Base-by-base conservation (phyloP, 228 moss, liverwort and hornwort species). In the Sphagnum fallax region DNA sequence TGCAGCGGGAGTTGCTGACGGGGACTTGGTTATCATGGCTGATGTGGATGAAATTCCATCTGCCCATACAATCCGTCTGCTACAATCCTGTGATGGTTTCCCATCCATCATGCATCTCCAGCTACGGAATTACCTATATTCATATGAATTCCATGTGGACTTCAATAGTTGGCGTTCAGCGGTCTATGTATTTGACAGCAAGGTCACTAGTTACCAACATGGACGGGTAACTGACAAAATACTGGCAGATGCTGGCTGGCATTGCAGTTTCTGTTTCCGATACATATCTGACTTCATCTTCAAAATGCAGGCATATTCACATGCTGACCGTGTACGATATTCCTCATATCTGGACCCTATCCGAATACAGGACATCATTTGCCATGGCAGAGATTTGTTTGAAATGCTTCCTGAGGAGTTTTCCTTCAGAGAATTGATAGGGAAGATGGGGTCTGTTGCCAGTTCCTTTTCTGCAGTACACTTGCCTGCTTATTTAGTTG, bases 21-120 rank as follows among this genome's bases (percentile, higher is more conserved):
- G 91, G 6, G 94, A 94, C 76, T 72, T 94, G 6, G 79, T 94
- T 6, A 83, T 91, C 47, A 89, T 90, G 51, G 82, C 89, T 1
- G 94, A 94, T 64, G 86, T 75, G 0, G 91, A 94, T 61, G 94
- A 94, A 71, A 81, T 94, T 52, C 91, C 94, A 4, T 88, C 86
- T 15, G 89, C 74, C 4, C 89, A 94, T 50, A 90, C 91, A 5
- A 73, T 94, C 52, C 76, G 64, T 48, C 73, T 94, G 14, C 84
- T 94, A 13, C 86, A 83, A 55, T 90, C 76, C 79, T 91, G 94
- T 60, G 86, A 94, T 57, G 91, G 89, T 11, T 89, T 79, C 68
- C 82, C 84, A 0, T 32, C 94, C 0, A 76, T 78, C 4, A 73
- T 90, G 81, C 94, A 91, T 61, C 86, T 94, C 64, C 90, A 94